phyloP scores from a whole-genome alignment of 1,139 yeast species.

The Taphrina pruni region DNA sequence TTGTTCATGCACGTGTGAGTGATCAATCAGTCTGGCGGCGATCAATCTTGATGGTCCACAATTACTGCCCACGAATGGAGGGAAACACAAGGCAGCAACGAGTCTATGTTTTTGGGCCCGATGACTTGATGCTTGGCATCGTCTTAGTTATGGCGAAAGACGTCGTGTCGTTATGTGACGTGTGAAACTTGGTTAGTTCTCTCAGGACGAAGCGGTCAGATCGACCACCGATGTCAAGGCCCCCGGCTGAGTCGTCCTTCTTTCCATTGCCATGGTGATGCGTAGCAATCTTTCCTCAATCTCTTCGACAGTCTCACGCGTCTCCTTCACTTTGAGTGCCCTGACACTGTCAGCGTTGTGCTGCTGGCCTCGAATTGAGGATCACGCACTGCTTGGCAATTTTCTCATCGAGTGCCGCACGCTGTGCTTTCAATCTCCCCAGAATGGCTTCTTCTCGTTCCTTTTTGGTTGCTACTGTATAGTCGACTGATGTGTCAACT shows the following conservation, averaged over 20 bases:
- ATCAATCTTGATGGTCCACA: too few species aligned
- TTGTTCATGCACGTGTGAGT: background rate
- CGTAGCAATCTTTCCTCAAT: background rate
- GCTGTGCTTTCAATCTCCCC: background rate
- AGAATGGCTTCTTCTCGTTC: slow-evolving; percentile 8
- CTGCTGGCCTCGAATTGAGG: too few species aligned
- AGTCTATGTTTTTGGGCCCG: too few species aligned
- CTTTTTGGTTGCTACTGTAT: background rate
- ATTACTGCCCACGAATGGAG: too few species aligned
- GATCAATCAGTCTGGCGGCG: background rate
- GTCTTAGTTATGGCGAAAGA: too few species aligned
- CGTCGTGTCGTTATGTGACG: too few species aligned
- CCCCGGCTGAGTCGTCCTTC: too few species aligned
- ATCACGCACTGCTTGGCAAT: background rate
- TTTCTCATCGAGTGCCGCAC: slow-evolving; percentile 16
- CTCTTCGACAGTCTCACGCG: background rate
- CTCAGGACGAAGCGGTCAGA: too few species aligned
- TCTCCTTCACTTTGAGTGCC: background rate
- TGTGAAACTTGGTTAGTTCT: too few species aligned
- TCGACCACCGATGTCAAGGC: too few species aligned
- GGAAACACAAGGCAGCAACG: too few species aligned
- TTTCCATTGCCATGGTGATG: background rate
- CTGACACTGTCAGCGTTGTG: background rate
- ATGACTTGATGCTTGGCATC: too few species aligned
- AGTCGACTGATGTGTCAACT: background rate